Evolutionary conservation across 768 basidiomycete species (phyloP), one percentile per base, ranked within the genome.

Genomic region (Calvatia gigantea): DNA sequence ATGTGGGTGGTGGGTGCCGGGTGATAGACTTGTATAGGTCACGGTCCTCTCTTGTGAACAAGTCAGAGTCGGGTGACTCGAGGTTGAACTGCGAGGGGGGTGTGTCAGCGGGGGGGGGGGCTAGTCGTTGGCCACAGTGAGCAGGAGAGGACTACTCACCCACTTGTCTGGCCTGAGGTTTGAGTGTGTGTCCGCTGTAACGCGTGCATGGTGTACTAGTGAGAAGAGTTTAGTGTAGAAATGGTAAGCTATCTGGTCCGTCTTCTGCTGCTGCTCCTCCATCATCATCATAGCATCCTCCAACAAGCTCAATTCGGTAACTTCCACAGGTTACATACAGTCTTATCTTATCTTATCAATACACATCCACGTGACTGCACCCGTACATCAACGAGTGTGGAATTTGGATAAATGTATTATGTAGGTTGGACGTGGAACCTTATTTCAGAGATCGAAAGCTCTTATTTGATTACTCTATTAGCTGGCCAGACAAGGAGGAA

Each of bases 161-260:
- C 91, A 92, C 81, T 89, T 91, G 67, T 93, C 90, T 42, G 80
- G 70, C 74, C 81, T 89, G 58, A 70, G 73, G 29, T 63, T n/a
- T n/a, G n/a, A 60, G 55, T 61, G 69, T 1, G 68, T 58, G 60
- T 80, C 82, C 48, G 69, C 68, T 39, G 87, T 86, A n/a, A 84
- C 76, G 57, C 91, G 76, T 12, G 89, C 87, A 66, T 89, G 75
- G 68, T 84, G 79, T 60, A 93, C 77, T 62, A 89, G 80, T 64
- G 87, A 84, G 67, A 82, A 83, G 51, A 92, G 83, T 75, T 93
- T 93, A 48, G 85, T 83, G 73, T 89, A 91, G 70, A 90, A 84
- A 68, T 85, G 84, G 70, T 85, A 85, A 46, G 87, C 87, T 64
- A 93, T 92, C 78, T 91, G 89, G 78, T 93, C 89, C 61, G 89